Evolutionary conservation across 371 early-diverging fungal genomes (phyloP).

Genomic region (Syncephalastrum contaminatum): DNA sequence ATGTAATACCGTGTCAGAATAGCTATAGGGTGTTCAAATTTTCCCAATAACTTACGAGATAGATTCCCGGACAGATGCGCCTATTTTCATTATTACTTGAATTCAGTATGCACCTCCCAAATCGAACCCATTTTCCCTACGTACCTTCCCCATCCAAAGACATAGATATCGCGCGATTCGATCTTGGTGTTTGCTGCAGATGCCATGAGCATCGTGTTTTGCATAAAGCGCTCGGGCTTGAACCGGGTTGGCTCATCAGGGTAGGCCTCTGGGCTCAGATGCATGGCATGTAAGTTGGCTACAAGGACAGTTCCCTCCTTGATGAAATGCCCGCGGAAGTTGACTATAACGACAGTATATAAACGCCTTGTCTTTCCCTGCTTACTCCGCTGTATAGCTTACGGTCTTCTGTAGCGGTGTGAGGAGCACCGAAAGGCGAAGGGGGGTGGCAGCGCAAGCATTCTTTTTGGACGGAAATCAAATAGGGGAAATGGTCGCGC

Average conservation of each 20-base stretch:
- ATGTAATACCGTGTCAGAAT: too few species aligned
- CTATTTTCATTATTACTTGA: too few species aligned
- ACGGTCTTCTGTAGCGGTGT: constrained; percentile 28
- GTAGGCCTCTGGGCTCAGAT: constrained; percentile 12
- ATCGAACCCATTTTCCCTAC: not conserved
- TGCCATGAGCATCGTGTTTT: constrained; percentile 5
- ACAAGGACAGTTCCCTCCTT: constrained; percentile 29
- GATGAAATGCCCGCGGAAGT: constrained; percentile 23
- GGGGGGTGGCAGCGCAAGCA: constrained; percentile 23
- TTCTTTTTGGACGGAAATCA: constrained; percentile 29
- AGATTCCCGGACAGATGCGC: too few species aligned
- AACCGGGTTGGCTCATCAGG: constrained; percentile 12
- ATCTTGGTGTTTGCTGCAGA: constrained; percentile 5
- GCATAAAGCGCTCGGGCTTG: constrained; percentile 20
- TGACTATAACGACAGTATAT: constrained; percentile 2
- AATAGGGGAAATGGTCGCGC: constrained; percentile 19
- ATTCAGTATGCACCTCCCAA: too few species aligned
- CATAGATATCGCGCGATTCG: constrained; percentile 13
- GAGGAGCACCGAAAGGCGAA: constrained; percentile 27
- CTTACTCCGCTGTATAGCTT: not conserved
- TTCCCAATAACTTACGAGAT: too few species aligned
- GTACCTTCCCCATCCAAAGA: constrained; percentile 22
- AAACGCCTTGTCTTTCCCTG: too few species aligned
- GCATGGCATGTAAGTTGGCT: constrained; percentile 18
- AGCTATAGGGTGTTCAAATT: too few species aligned